Percentiles rank a stretch among this genome's conserved stretches.
These are phyloP conservation scores for Pythium guiyangense DNA, from an alignment of 352 stramenopile genomes.

Conservation along the genomic window DNA sequence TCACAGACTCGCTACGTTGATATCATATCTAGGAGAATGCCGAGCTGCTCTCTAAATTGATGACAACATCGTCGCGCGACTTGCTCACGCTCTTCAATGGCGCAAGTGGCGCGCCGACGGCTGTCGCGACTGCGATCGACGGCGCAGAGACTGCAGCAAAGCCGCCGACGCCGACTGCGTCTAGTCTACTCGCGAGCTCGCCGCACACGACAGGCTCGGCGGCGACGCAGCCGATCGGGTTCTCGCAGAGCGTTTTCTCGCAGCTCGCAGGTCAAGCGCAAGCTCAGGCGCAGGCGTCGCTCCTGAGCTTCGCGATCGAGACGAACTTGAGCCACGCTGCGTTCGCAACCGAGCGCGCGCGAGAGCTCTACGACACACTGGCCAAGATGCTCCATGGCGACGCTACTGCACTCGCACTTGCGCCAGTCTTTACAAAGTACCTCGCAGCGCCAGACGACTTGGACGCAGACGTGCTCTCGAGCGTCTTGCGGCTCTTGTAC, in stretches of 20 bases:
- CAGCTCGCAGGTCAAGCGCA: conserved; percentile 34
- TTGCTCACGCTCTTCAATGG: conserved; percentile 16
- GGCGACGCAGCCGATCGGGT: conserved; percentile 14
- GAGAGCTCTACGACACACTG: conserved; percentile 48
- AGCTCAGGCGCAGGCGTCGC: conserved; percentile 30
- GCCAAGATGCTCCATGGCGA: conserved; percentile 44
- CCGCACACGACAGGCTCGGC: background rate
- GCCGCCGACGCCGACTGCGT: conserved; percentile 7
- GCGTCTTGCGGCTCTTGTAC: conserved; percentile 49
- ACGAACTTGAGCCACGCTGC: conserved; percentile 27
- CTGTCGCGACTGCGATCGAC: background rate
- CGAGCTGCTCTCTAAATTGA: conserved; percentile 31
- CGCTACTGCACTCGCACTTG: conserved; percentile 33
- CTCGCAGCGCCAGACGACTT: conserved; percentile 35
- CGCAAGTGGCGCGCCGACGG: background rate
- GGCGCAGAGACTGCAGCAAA: background rate
- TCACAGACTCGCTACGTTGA: too few species aligned
- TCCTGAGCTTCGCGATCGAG: conserved; percentile 29
- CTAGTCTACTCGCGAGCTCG: background rate
- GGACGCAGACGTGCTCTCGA: conserved; percentile 31
- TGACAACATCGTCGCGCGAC: conserved; percentile 24
- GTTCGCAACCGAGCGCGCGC: conserved; percentile 28
- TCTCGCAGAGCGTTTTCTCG: conserved; percentile 61
- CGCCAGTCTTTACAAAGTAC: conserved; percentile 49
- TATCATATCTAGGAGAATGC: conserved; percentile 38